Percentiles rank a stretch among this genome's conserved stretches.
Evolutionary conservation across 805 yeast genomes (phyloP).

Genomic region (Scheffersomyces spartinae): DNA sequence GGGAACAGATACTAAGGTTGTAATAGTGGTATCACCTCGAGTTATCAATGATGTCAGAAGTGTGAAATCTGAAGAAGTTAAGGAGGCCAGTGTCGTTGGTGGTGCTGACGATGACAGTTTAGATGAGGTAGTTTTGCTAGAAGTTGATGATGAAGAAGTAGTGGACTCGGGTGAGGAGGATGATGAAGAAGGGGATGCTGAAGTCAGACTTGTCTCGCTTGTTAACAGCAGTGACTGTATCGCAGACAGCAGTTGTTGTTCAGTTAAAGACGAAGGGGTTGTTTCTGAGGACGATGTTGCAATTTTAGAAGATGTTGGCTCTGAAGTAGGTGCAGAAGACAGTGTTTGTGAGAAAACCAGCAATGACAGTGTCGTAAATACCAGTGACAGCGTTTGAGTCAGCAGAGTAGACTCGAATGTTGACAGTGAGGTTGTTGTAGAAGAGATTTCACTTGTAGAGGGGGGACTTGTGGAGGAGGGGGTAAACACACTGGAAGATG

Average conservation of each 20-base stretch:
- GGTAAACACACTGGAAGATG: slow-evolving; percentile 6
- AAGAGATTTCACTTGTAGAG: not conserved
- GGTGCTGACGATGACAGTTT: slow-evolving; percentile 1
- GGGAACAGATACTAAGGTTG: slow-evolving; percentile 27
- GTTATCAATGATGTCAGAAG: slow-evolving; percentile 10
- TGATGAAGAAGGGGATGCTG: slow-evolving; percentile 2
- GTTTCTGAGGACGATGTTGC: no score
- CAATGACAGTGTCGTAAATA: no score
- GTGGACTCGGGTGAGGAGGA: slow-evolving; percentile 2
- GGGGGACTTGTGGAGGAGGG: slow-evolving; percentile 6
- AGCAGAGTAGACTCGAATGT: no score
- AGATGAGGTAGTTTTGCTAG: slow-evolving; percentile 1
- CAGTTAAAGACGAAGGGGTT: no score
- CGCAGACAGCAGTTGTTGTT: no score
- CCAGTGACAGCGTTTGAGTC: no score
- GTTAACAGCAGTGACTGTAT: slow-evolving; percentile 2
- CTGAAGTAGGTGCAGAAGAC: no score
- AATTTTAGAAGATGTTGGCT: no score
- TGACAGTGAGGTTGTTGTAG: no score
- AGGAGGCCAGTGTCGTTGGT: slow-evolving; percentile 1
- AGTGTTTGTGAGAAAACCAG: no score
- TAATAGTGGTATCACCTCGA: slow-evolving; percentile 29
- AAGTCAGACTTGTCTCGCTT: no score
- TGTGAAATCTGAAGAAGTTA: slow-evolving; percentile 6
- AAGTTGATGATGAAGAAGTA: slow-evolving; percentile 3